These are phyloP conservation scores for Yarrowia bubula DNA, from an alignment of 805 yeast genomes.

Conservation along the genomic window DNA sequence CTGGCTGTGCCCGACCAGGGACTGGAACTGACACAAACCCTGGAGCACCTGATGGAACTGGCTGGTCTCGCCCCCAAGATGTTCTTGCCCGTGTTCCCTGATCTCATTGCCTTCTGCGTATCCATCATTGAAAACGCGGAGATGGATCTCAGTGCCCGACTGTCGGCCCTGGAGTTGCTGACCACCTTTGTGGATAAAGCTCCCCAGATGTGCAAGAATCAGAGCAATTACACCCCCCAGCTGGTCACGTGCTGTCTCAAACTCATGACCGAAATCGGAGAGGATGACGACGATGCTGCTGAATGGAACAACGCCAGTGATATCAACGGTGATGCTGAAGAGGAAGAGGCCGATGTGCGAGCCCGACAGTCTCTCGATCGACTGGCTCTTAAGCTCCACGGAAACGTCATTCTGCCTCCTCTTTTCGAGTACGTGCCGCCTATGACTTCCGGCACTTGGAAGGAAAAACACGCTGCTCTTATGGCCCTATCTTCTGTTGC, in stretches of 20 bases:
- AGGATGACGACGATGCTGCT: slow-evolving; percentile 76
- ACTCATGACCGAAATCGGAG: slow-evolving; percentile 90
- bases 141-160: slow-evolving; percentile 72
- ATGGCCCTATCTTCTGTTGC: slow-evolving; percentile 98
- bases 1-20: slow-evolving; percentile 77
- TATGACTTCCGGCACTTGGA: slow-evolving; percentile 83
- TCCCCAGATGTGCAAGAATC: slow-evolving; percentile 89
- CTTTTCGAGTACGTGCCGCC: slow-evolving; percentile 82
- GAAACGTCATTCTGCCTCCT: slow-evolving; percentile 78
- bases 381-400: slow-evolving; percentile 78
- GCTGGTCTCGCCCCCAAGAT: slow-evolving; percentile 93
- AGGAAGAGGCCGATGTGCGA: slow-evolving; percentile 81
- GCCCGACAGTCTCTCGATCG: slow-evolving; percentile 96
- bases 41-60: slow-evolving; percentile 83
- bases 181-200: slow-evolving; percentile 91
- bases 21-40: slow-evolving; percentile 76
- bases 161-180: slow-evolving; percentile 82
- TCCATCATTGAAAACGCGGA: slow-evolving; percentile 78
- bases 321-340: slow-evolving; percentile 73
- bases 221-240: slow-evolving; percentile 65
- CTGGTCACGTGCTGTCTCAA: slow-evolving; percentile 72
- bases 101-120: slow-evolving; percentile 83
- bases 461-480: slow-evolving; percentile 92
- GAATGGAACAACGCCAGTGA: slow-evolving; percentile 86
- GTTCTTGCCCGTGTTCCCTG: slow-evolving; percentile 86